Evolutionary conservation across 768 basidiomycete species (phyloP), one percentile per base, ranked within the genome.

Genomic region (Tephrocybe sp.): DNA sequence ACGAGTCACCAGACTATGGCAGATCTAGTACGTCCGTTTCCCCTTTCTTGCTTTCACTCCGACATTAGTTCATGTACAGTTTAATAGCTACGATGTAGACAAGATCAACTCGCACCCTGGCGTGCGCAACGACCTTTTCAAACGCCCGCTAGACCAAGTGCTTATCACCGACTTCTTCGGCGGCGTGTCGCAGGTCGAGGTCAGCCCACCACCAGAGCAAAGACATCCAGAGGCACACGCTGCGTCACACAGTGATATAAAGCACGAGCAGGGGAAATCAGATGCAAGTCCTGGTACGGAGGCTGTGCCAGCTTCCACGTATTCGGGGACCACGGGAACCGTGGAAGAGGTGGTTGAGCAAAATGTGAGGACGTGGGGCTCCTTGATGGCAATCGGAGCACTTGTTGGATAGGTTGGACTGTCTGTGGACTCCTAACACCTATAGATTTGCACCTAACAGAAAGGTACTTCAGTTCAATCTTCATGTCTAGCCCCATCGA

Each of bases 91-190:
- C 68, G 83, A 92, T 60, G 78, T 78, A 14, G 74, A 65, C 3
- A 82, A 82, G 51, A 90, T 97, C 61, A 76, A 80, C 49, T 98
- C 96, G 0, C 82, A 89, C 62, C 79, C 94, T 0, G 96, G 96
- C n/a, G 85, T 98, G 16, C 86, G 94, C 45, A 82, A 82, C 20
- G 89, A 91, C 64, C 77, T 94, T 14, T 98, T 92, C 71, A 65
- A 64, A 7, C 77, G 88, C 39, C 74, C 80, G 6, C 74, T 92
- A n/a, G 73, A 80, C 39, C 61, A 76, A 8, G 75, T 81, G 1
- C 72, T 79, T 2, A 76, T 93, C 48, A 92, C 90, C 3, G 90
- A 93, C 65, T 94, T 94, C 64, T 86, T 94, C 59, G 92, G 92
- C 2, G 94, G 91, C 1, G 91, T 97, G 14, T 76, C 89, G 13